phyloP scores from a whole-genome alignment of 352 stramenopile genomes.

The Blastocystis sp. region DNA sequence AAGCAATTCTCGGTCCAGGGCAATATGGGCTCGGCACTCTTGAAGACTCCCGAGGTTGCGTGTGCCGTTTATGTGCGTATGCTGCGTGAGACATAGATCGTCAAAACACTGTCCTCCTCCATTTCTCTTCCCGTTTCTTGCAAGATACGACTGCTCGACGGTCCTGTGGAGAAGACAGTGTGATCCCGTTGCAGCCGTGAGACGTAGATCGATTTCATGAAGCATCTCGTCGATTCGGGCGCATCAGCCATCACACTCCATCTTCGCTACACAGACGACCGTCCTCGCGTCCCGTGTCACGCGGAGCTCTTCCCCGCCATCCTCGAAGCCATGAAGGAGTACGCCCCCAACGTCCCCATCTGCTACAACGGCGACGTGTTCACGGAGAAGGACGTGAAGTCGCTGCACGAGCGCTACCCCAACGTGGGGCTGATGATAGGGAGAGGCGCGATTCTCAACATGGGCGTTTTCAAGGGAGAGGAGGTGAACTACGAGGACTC shows the following conservation, averaged over 20 bases:
- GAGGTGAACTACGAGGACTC: constrained; percentile 70
- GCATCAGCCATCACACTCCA: constrained; percentile 75
- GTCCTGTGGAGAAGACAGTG: constrained; percentile 77
- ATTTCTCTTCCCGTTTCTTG: constrained; percentile 85
- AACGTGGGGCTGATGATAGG: constrained; percentile 83
- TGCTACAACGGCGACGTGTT: constrained; percentile 87
- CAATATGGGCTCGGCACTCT: constrained; percentile 87
- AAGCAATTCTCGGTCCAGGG: constrained; percentile 90
- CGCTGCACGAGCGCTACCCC: constrained; percentile 79
- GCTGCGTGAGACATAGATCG: constrained; percentile 46
- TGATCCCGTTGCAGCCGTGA: background rate
- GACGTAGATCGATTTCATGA: constrained; percentile 73
- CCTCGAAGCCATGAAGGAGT: constrained; percentile 74
- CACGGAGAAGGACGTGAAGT: constrained; percentile 80
- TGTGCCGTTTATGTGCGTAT: constrained; percentile 79
- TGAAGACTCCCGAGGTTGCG: constrained; percentile 85
- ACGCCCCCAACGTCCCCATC: constrained; percentile 79
- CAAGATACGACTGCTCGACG: constrained; percentile 85
- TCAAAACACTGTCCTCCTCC: constrained; percentile 81
- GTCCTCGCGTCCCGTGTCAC: constrained; percentile 70
- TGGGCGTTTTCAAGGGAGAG: constrained; percentile 75
- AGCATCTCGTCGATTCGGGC: constrained; percentile 73
- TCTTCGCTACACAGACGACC: constrained; percentile 75
- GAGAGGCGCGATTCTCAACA: constrained; percentile 82
- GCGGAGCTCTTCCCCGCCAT: constrained; percentile 70